phyloP scores from a whole-genome alignment of 495 filamentous ascomycete genomes.

The Penicillium subrubescens region DNA sequence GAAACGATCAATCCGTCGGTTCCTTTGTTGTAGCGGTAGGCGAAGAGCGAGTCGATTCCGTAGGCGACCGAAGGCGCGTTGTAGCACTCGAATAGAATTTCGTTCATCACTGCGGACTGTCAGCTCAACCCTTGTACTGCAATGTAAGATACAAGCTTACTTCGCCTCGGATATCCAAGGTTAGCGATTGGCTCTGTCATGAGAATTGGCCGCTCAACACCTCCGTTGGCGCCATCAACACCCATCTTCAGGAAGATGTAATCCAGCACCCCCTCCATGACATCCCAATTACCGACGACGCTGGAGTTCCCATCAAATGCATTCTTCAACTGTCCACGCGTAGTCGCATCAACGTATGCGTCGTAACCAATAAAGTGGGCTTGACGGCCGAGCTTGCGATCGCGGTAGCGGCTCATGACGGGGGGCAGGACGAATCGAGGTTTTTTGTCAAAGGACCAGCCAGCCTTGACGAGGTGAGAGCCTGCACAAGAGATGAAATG shows the following conservation, averaged over 20 bases:
- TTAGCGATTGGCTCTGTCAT: slow-evolving; percentile 98
- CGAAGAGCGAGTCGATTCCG: slow-evolving; percentile 94
- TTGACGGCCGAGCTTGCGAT: slow-evolving; percentile 85
- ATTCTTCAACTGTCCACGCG: slow-evolving; percentile 84
- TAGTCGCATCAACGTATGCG: slow-evolving; percentile 90
- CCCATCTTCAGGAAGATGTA: slow-evolving; percentile 92
- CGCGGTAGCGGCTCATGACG: slow-evolving; percentile 89
- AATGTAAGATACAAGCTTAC: slow-evolving; percentile 49
- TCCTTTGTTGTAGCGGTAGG: slow-evolving; percentile 88
- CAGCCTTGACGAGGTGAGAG: slow-evolving; percentile 83
- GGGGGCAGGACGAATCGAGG: slow-evolving; percentile 82
- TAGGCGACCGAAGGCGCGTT: slow-evolving; percentile 83
- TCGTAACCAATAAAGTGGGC: slow-evolving; percentile 90
- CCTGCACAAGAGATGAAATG: slow-evolving; percentile 51
- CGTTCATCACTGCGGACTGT: slow-evolving; percentile 76
- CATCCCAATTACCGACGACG: slow-evolving; percentile 95
- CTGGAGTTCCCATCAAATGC: slow-evolving; percentile 89
- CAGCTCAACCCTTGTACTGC: slow-evolving; percentile 1
- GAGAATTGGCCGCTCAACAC: slow-evolving; percentile 81
- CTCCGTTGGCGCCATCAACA: slow-evolving; percentile 70
- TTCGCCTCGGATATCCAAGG: slow-evolving; percentile 78
- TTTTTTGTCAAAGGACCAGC: slow-evolving; percentile 85
- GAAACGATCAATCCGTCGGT: slow-evolving; percentile 87
- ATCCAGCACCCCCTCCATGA: slow-evolving; percentile 89
- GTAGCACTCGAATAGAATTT: slow-evolving; percentile 96